phyloP scores from a whole-genome alignment of 768 basidiomycete species.

The Glaciozyma martinii region DNA sequence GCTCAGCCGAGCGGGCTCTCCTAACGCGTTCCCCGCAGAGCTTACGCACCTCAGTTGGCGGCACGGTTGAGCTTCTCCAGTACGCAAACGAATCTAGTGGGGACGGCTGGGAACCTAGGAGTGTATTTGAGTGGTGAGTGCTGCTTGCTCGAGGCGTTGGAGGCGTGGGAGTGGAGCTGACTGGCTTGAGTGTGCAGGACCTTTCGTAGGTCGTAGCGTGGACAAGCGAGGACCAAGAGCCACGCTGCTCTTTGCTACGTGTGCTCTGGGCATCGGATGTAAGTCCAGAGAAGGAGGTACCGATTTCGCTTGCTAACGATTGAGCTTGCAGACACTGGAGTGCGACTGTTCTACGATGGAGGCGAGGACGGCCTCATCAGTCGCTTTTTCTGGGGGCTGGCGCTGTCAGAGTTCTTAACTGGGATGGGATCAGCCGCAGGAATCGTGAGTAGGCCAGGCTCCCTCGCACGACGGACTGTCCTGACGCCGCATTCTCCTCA shows the following conservation, averaged over 20 bases:
- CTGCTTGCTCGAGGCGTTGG: not conserved
- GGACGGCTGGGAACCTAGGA: slow-evolving; percentile 23
- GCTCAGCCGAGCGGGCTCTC: not conserved
- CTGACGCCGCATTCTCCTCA: not conserved
- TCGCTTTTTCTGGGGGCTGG: slow-evolving; percentile 1
- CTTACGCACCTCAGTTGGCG: slow-evolving; percentile 22
- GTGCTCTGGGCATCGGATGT: slow-evolving; percentile 14
- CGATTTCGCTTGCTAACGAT: too few relatives aligned
- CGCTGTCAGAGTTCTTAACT: slow-evolving; percentile 1
- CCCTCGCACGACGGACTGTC: too few relatives aligned
- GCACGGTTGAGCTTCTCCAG: not conserved
- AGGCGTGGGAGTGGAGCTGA: not conserved
- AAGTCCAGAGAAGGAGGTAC: not conserved
- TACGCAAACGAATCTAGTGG: slow-evolving; percentile 18
- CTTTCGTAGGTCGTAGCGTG: slow-evolving; percentile 18
- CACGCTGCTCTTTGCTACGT: slow-evolving; percentile 9
- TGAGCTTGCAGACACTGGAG: slow-evolving; percentile 5
- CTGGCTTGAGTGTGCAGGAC: not conserved
- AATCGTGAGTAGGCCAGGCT: slow-evolving; percentile 1
- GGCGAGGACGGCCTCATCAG: not conserved
- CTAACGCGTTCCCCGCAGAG: not conserved
- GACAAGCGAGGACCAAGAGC: slow-evolving; percentile 16
- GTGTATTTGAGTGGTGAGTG: slow-evolving; percentile 26
- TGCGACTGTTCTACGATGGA: slow-evolving; percentile 10
- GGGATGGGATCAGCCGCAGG: slow-evolving; percentile 1